These are phyloP conservation scores for Annulohypoxylon maeteangense DNA, from an alignment of 495 filamentous ascomycete species.

Conservation along the genomic window DNA sequence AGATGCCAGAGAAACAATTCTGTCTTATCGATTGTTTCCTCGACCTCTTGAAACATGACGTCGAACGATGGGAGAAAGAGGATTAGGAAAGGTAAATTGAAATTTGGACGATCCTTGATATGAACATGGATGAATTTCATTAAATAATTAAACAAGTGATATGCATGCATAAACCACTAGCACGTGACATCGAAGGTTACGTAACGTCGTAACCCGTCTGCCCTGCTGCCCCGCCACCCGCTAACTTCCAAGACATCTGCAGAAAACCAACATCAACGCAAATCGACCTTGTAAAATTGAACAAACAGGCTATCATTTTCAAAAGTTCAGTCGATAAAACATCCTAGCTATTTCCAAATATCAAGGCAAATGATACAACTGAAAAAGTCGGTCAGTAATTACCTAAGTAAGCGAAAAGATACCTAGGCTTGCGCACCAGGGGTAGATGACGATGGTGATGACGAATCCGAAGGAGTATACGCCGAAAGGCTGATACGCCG, in stretches of 20 bases:
- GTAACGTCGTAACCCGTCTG: no score
- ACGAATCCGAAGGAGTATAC: background rate
- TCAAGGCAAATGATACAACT: background rate
- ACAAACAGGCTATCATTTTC: background rate
- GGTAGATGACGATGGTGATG: background rate
- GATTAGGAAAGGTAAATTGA: background rate
- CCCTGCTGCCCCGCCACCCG: no score
- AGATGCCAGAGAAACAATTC: background rate
- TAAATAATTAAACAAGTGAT: background rate
- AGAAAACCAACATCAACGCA: background rate
- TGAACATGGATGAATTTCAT: background rate
- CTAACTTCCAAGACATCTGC: background rate
- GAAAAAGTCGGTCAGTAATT: background rate
- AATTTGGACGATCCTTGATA: background rate
- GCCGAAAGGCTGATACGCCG: background rate
- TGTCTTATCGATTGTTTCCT: conserved; percentile 12
- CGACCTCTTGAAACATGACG: background rate
- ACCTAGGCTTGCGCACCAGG: background rate
- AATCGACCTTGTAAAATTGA: background rate
- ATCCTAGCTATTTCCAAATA: background rate
- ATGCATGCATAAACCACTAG: background rate
- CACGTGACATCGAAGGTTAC: background rate
- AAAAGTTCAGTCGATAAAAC: background rate
- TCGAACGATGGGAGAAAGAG: background rate
- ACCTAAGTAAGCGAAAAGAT: background rate